Conservation (phyloP, 179 eudicot genomes). For the Sideroxylon spinosum region DNA sequence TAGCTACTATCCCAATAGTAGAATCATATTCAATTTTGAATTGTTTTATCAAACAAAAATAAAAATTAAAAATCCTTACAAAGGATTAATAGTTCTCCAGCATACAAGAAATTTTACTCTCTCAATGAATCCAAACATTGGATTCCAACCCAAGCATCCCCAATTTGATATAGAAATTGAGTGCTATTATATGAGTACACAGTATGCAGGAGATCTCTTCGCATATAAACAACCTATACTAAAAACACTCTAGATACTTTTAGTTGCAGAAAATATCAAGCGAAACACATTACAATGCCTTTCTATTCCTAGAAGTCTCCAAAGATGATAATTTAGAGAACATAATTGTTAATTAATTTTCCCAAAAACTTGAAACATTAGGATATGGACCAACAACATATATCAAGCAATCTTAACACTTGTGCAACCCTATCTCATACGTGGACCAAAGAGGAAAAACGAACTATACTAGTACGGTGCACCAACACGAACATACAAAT, state of each 20-base stretch:
- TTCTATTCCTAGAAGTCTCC: background rate
- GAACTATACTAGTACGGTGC: no score
- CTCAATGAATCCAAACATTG: background rate
- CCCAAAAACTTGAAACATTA: no score
- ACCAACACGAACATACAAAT: no score
- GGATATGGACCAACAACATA: no score
- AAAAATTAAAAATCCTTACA: background rate
- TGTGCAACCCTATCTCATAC: no score
- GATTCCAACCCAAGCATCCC: constrained; percentile 1
- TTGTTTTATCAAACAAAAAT: background rate
- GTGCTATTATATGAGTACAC: background rate
- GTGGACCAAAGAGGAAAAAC: no score
- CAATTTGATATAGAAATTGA: background rate
- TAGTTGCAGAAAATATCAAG: background rate
- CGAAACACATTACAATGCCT: background rate
- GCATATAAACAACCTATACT: background rate
- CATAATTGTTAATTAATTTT: no score
- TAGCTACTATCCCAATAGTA: background rate
- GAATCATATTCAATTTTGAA: background rate
- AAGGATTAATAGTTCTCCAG: background rate
- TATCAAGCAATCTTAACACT: no score
- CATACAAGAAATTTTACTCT: background rate
- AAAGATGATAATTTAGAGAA: no score
- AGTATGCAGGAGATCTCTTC: background rate
- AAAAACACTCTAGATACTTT: background rate